Conservation (phyloP, 1,284 basidiomycete genomes). For the Fomitopsis betulina region DNA sequence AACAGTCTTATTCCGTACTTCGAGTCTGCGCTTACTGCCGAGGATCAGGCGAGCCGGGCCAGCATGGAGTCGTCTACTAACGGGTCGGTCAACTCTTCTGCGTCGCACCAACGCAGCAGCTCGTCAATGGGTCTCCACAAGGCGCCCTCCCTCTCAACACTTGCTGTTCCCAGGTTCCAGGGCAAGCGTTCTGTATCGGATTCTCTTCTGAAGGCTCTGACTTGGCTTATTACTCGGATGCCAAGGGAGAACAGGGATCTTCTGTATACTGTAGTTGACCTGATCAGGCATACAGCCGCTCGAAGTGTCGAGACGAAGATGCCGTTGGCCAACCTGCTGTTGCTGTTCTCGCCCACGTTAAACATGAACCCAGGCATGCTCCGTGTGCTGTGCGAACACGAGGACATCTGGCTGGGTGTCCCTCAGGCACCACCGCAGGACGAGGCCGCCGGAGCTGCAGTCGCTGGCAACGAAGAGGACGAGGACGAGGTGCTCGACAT, state of each 20-base stretch:
- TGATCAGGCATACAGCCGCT: constrained; percentile 65
- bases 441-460: background rate
- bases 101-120: constrained; percentile 29
- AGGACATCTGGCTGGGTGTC: constrained; percentile 53
- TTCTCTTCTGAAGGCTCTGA: constrained; percentile 46
- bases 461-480: background rate
- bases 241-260: constrained; percentile 72
- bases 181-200: constrained; percentile 56
- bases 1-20: constrained; percentile 64
- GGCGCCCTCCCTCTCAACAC: constrained; percentile 71
- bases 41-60: constrained; percentile 32
- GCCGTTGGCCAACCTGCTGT: constrained; percentile 76
- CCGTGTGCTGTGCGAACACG: constrained; percentile 67
- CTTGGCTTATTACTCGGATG: constrained; percentile 56
- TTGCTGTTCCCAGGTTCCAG: constrained; percentile 63
- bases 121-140: constrained; percentile 51
- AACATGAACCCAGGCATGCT: constrained; percentile 75
- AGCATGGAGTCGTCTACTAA: constrained; percentile 20
- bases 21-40: constrained; percentile 65
- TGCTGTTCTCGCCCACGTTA: constrained; percentile 79
- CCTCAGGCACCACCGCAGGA: background rate
- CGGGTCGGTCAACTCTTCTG: constrained; percentile 2
- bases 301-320: constrained; percentile 72
- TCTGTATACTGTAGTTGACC: constrained; percentile 65
- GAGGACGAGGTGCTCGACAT: constrained; percentile 2